A percentile compares a stretch with the other conserved stretches of the same genome.
These are phyloP conservation scores for Kazachstania psychrophila DNA, from an alignment of 805 yeast species.

Conservation along the genomic window DNA sequence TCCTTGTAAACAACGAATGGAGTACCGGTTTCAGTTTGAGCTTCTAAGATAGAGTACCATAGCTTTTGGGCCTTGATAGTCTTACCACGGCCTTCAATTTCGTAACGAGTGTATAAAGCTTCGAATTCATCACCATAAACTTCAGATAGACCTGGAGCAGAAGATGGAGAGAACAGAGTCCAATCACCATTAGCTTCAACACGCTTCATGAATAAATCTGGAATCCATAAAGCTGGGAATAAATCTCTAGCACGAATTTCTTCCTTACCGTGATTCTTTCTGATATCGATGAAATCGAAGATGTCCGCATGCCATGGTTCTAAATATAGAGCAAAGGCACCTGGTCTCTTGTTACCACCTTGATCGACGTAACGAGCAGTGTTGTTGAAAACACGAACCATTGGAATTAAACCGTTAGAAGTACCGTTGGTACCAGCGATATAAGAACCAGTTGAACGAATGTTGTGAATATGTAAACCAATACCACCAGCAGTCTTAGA, in stretches of 20 bases:
- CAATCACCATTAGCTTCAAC: constrained; percentile 73
- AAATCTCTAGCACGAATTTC: constrained; percentile 88
- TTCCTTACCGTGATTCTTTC: constrained; percentile 93
- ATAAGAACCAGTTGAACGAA: constrained; percentile 77
- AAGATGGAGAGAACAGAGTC: constrained; percentile 85
- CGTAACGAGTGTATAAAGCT: constrained; percentile 61
- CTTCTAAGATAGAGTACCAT: constrained; percentile 81
- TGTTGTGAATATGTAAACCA: constrained; percentile 81
- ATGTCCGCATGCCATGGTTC: constrained; percentile 98
- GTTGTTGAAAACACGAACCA: constrained; percentile 89
- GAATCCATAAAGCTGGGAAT: constrained; percentile 89
- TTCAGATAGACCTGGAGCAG: constrained; percentile 78
- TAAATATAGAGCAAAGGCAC: constrained; percentile 87
- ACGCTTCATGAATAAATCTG: constrained; percentile 88
- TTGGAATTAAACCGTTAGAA: constrained; percentile 90
- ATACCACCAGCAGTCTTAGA: constrained; percentile 95
- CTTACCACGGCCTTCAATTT: constrained; percentile 54
- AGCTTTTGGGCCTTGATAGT: constrained; percentile 78
- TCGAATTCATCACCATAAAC: constrained; percentile 80
- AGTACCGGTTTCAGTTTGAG: constrained; percentile 94
- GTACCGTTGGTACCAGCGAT: constrained; percentile 90
- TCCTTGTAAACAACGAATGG: constrained; percentile 94
- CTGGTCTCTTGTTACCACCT: constrained; percentile 97
- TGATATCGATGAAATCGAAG: constrained; percentile 73
- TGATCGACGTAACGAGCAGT: constrained; percentile 97